Conservation (phyloP, 495 filamentous ascomycete genomes). For the Neurospora tetrasperma region DNA sequence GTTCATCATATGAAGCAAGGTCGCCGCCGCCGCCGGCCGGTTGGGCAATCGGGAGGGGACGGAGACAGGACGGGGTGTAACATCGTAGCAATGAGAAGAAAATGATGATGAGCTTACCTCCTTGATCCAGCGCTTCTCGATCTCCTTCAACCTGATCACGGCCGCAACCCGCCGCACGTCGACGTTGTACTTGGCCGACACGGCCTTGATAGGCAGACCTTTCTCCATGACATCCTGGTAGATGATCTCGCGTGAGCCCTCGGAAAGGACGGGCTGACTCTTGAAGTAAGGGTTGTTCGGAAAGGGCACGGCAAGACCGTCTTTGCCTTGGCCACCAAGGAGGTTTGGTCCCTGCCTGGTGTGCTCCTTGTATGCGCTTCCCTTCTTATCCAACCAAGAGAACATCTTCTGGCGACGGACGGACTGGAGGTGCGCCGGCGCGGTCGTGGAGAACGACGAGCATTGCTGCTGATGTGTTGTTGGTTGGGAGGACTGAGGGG, state of each 20-base stretch:
- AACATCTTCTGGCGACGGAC: constrained; percentile 12
- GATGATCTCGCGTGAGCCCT: constrained; percentile 64
- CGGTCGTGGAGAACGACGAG: constrained; percentile 17
- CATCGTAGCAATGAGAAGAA: neutral
- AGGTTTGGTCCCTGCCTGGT: constrained; percentile 7
- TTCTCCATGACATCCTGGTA: constrained; percentile 53
- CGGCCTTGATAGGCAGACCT: constrained; percentile 60
- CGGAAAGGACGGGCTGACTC: constrained; percentile 66
- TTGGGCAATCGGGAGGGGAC: neutral
- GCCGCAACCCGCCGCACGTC: constrained; percentile 84
- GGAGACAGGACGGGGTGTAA: neutral
- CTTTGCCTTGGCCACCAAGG: neutral
- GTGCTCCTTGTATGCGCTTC: constrained; percentile 2
- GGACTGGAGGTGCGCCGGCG: constrained; percentile 4
- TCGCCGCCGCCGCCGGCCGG: neutral
- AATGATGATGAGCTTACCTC: constrained; percentile 45
- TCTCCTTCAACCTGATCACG: constrained; percentile 73
- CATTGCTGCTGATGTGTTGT: constrained; percentile 1
- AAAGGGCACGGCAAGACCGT: constrained; percentile 43
- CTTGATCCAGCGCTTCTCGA: constrained; percentile 68
- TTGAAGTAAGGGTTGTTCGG: constrained; percentile 63
- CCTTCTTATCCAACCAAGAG: constrained; percentile 8
- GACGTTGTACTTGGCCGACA: constrained; percentile 67
- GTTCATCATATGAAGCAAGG: constrained; percentile 39
- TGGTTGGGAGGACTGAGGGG: neutral